Conservation (phyloP, 352 stramenopile genomes). For the Plasmopara muralis region DNA sequence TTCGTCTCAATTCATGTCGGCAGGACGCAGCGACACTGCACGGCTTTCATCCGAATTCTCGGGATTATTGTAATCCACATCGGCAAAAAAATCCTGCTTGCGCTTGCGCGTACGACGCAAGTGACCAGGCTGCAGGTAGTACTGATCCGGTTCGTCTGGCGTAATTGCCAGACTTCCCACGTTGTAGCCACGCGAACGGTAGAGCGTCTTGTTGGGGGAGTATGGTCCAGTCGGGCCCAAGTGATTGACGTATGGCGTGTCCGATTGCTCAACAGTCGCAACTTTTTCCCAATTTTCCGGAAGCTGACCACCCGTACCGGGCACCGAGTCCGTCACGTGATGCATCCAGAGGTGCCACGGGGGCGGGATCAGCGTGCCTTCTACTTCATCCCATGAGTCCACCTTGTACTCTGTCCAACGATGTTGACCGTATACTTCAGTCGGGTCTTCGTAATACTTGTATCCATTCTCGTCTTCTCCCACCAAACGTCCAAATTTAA, state of each 20-base stretch:
- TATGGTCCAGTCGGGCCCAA: slow-evolving; percentile 59
- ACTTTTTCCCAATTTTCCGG: slow-evolving; percentile 66
- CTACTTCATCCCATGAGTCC: slow-evolving; percentile 71
- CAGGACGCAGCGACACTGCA: slow-evolving; percentile 45
- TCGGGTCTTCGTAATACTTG: slow-evolving; percentile 85
- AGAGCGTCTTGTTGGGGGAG: slow-evolving; percentile 70
- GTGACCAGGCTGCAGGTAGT: slow-evolving; percentile 76
- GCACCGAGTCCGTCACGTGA: slow-evolving; percentile 65
- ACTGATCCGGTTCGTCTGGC: slow-evolving; percentile 65
- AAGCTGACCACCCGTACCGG: slow-evolving; percentile 52
- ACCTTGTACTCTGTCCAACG: slow-evolving; percentile 83
- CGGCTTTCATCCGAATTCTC: slow-evolving; percentile 31
- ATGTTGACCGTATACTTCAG: slow-evolving; percentile 64
- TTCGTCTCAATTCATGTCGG: slow-evolving; percentile 52
- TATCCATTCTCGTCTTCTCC: slow-evolving; percentile 79
- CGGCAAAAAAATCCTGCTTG: slow-evolving; percentile 51
- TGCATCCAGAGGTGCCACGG: slow-evolving; percentile 86
- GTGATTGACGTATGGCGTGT: slow-evolving; percentile 69
- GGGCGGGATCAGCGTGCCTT: slow-evolving; percentile 67
- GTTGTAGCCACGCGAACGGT: slow-evolving; percentile 75
- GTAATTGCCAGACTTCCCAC: slow-evolving; percentile 58
- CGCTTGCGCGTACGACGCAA: slow-evolving; percentile 63
- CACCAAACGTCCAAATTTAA: slow-evolving; percentile 83
- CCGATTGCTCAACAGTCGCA: slow-evolving; percentile 40
- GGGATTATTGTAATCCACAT: slow-evolving; percentile 84